Evolutionary conservation across 169 alveolate species (phyloP), one percentile per base, ranked within the genome.

Genomic region (Eimeria mitis): DNA sequence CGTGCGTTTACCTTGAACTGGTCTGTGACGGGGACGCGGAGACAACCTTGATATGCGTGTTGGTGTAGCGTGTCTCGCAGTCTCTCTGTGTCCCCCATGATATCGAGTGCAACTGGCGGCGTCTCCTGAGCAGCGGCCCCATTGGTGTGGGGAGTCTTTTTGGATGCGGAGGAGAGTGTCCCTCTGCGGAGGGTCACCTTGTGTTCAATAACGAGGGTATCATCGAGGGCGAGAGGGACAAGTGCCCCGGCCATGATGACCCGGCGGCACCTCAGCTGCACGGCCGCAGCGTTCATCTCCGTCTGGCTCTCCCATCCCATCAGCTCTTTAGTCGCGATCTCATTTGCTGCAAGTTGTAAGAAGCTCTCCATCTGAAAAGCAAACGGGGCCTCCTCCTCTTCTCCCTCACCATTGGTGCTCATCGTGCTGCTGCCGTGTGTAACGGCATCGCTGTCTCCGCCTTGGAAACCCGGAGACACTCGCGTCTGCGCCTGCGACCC

Each of bases 141-240:
- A 68, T 65, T 89, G 84, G 68, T n/a, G n/a, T 63, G 49, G 52
- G 28, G 34, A 25, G 65, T 28, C 63, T 59, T 71, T 28, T 44
- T 54, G 59, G 81, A n/a, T 1, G 65, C 42, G 13, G 71, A 31
- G 44, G 68, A 61, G 59, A 25, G 28, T 19, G 65, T 37, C 61
- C 81, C 68, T 13, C 59, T n/a, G 42, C 89, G 95, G 37, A 91
- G 90, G 52, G 83, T 40, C 54, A 68, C 95, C 89, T 91, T 83
- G 84, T 78, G 95, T 28, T 54, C 89, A 25, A 75, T n/a, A 63
- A 91, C 91, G 47, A 68, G 68, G 19, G 95, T 91, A 73, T 83
- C 90, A 44, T 91, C 95, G 44, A 91, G 95, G 49, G 89, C 95
- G 31, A 76, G 70, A n/a, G 95, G 95, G 65, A 91, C 90, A 8